Evolutionary conservation across 2,329 filamentous ascomycete genomes (phyloP), one percentile per base, ranked within the genome.

Genomic region (Aspergillus intermedius): DNA sequence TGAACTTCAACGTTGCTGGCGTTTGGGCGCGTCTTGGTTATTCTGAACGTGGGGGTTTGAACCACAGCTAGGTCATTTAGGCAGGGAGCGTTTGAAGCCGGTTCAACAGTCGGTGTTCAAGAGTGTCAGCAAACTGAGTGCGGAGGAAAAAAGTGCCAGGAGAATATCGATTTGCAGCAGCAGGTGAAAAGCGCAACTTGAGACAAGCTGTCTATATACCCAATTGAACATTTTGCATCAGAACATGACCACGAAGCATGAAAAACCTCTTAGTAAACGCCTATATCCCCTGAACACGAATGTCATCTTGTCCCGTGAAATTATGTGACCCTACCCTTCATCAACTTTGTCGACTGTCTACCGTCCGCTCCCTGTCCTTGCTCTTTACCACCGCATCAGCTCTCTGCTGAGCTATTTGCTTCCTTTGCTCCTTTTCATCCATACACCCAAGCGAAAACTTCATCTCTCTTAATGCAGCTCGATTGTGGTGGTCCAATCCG

Each of bases 401-500:
- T 10, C 25, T 30, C 25, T 30, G 25, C 25, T 30, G 25, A 5
- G 25, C 25, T 30, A 30, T 30, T 30, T 30, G 25, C 10, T 30
- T 49, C 22, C 60, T 54, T 15, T 51, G 41, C 8, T 52, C 51
- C 15, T 34, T 45, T 5, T 48, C 51, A 12, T 58, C 53, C 48
- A 54, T 34, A 42, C 49, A 49, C 1, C 55, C 59, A 43, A 58
- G 54, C 8, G 45, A 43, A 17, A 49, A 47, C 1, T 44, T 54
- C 44, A 55, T 41, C 8, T 53, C 42, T 4, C 45, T 50, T 8
- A 62, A 40, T 19, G 56, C 52, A 4, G 48, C 41, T 39, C 52
- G 48, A 12, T 47, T 47, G 23, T 56, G 52, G 41, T 53, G 54
- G 57, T 21, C 60, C 57, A 41, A 49, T 22, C 54, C 41, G 4